Evolutionary conservation across 2,329 filamentous ascomycete genomes (phyloP), one percentile per base, ranked within the genome.

Genomic region (Fusarium sulawesiense): DNA sequence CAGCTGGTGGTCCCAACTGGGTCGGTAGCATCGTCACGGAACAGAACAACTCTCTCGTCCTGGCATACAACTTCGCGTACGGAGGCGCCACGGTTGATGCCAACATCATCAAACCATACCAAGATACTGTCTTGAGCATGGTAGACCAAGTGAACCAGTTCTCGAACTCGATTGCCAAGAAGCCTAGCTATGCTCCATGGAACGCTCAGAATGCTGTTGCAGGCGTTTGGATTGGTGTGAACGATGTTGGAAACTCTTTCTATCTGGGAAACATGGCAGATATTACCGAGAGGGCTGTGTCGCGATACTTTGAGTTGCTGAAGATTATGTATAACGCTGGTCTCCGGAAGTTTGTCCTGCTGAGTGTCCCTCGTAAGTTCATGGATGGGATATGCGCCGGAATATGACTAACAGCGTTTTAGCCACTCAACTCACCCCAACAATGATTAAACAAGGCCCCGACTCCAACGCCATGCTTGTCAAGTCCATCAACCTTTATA

Each of bases 321-420:
- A 77, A 82, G 56, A 60, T 81, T 21, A 78, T 91, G 9, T 88
- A 88, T 66, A 74, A 78, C 4, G 79, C 81, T 4, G 88, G 88
- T 0, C 83, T 83, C 4, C 80, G 88, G 7, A 88, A 89, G 58
- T 91, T 91, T 64, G 80, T 85, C 3, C 83, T 91, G 56, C 66
- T 91, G 30, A 88, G 84, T 55, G 87, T 90, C 1, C 89, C 89
- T 3, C 86, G 76, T 76, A 56, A 65, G 76, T 58, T 4, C 3
- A 2, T 6, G 8, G 3, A 6, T 21, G 16, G 1, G 3, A 20
- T 3, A 23, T 2, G 9, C 1, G 1, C 20, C 0, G 0, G 6
- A 13, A 21, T 9, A 8, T 2, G 5, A 14, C 63, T 73, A 7
- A 66, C 2, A 4, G 2, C 2, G 7, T 11, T 7, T 6, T 0